A percentile compares a stretch with the other conserved stretches of the same genome.
Evolutionary conservation across 2,329 filamentous ascomycete species (phyloP).

Genomic region (Rhynchosporium agropyri): DNA sequence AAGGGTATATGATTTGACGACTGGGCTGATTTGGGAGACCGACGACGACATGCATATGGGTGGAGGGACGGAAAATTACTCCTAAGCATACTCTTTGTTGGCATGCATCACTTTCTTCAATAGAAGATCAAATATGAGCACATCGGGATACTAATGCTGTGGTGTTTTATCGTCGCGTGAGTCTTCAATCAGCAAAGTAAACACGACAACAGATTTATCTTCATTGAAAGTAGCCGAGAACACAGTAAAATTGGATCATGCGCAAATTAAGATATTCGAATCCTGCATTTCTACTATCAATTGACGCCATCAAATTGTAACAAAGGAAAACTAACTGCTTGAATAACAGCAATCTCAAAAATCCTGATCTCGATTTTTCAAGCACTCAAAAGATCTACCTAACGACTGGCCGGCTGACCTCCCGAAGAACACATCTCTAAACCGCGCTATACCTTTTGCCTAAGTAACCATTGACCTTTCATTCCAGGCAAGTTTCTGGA

Average conservation of each 20-base stretch:
- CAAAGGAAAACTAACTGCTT: background rate
- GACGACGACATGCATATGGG: slow-evolving; percentile 17
- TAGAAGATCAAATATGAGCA: slow-evolving; percentile 28
- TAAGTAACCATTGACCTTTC: background rate
- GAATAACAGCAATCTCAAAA: slow-evolving; percentile 9
- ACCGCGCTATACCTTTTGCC: slow-evolving; percentile 10
- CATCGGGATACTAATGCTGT: background rate
- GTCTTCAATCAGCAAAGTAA: background rate
- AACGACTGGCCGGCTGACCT: slow-evolving; percentile 16
- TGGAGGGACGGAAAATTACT: slow-evolving; percentile 7
- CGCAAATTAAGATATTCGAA: background rate
- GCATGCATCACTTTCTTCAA: slow-evolving; percentile 9
- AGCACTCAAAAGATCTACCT: background rate
- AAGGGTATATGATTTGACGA: slow-evolving; percentile 37
- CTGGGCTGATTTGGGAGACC: slow-evolving; percentile 18
- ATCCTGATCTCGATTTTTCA: background rate
- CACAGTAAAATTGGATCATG: background rate
- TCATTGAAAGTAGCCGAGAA: background rate
- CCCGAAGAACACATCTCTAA: slow-evolving; percentile 27
- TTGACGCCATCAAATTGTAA: background rate
- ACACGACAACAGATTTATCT: background rate
- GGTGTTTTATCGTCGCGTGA: background rate
- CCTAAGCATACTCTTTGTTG: slow-evolving; percentile 22
- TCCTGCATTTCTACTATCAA: background rate
- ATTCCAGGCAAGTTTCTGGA: background rate